These are phyloP conservation scores for Flaveria sonorensis DNA, from an alignment of 129 eudicot species.

Conservation along the genomic window DNA sequence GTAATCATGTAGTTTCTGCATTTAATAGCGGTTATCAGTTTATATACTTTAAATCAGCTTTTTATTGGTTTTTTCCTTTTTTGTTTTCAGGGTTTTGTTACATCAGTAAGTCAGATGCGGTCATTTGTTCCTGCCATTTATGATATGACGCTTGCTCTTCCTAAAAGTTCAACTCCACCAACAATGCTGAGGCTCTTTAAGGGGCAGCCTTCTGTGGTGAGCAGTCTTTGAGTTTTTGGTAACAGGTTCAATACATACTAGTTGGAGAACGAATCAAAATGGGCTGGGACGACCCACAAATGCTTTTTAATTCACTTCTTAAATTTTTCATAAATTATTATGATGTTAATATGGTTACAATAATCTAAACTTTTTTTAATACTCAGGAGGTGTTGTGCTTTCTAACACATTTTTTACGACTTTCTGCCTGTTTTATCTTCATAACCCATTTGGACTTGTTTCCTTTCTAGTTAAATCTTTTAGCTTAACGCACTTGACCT, in stretches of 20 bases:
- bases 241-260: background rate
- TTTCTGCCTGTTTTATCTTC: background rate
- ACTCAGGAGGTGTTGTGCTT: background rate
- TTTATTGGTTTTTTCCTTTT: background rate
- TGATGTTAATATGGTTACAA: background rate
- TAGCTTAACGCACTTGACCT: background rate
- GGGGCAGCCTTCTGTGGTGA: slow-evolving; percentile 88
- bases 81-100: slow-evolving; percentile 73
- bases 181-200: slow-evolving; percentile 82
- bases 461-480: slow-evolving; percentile 2
- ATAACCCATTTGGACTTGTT: background rate
- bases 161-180: slow-evolving; percentile 67
- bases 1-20: slow-evolving; percentile 16
- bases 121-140: slow-evolving; percentile 89
- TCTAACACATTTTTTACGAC: background rate
- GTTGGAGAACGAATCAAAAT: background rate
- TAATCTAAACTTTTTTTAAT: background rate
- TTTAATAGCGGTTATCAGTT: background rate
- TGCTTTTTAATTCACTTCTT: background rate
- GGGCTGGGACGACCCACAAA: background rate
- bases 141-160: slow-evolving; percentile 80
- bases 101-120: slow-evolving; percentile 85
- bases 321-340: background rate
- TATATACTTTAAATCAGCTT: background rate
- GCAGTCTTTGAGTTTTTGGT: slow-evolving; percentile 25